Base-by-base conservation (phyloP, 164 flowering plant species). In the Pachysandra terminalis region DNA sequence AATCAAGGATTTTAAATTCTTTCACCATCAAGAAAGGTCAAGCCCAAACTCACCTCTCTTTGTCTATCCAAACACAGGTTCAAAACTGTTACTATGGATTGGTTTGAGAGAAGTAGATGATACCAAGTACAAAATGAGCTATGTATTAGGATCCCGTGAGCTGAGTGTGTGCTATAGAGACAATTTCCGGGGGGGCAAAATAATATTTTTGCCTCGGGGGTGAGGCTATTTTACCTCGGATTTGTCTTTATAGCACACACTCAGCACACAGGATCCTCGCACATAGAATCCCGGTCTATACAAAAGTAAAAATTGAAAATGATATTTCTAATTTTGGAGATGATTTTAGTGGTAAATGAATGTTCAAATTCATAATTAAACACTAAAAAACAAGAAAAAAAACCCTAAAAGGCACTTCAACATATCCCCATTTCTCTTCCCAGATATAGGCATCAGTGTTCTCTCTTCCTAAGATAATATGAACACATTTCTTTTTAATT, bases 351-450 rank as follows among this genome's bases (percentile, higher is more conserved):
- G n/a, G n/a, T 55, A 9, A 22, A 19, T 55, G n/a, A n/a, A 19
- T n/a, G 58, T 23, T 23, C n/a, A 21, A 55, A 17, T n/a, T 17
- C 58, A 6, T 2, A 0, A 1, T 22, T 55, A 55, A n/a, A 7
- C 9, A 55, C 21, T 6, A 22, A 55, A 19, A 55, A 55, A 55
- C 17, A 12, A 55, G 25, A 21, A 55, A 22, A 12, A 5, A 19
- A 17, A 23, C 17, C 17, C 21, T 9, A 55, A 22, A 55, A n/a
- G n/a, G 10, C 25, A 4, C 4, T 9, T 22, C 58, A 55, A 21
- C 58, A 55, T 23, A 21, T 55, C 58, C 58, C 58, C 58, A 55
- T 55, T 55, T 55, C 58, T 55, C 58, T 19, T 55, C n/a, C 58
- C n/a, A 9, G n/a, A 55, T n/a, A n/a, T 9, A 55, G 21, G 58